phyloP scores from a whole-genome alignment of 139 green algal genomes.

The Gonium pectorale region DNA sequence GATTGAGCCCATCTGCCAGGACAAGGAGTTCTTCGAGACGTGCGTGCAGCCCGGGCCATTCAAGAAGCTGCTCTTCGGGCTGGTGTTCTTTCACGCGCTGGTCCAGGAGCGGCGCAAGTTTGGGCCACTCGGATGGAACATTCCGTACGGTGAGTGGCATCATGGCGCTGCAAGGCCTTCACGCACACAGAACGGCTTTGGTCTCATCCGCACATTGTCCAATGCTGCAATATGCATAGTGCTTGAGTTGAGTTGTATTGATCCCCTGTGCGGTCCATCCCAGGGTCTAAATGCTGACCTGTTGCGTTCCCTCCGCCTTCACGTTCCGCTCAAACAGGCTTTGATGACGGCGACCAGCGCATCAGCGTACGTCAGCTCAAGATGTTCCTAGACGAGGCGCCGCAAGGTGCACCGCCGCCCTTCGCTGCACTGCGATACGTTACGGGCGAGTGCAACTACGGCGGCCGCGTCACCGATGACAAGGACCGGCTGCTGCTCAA shows the following conservation, averaged over 20 bases:
- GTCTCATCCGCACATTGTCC: background rate
- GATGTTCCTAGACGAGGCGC: constrained; percentile 77
- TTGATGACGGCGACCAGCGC: constrained; percentile 79
- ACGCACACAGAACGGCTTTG: too few species aligned
- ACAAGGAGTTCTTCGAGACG: constrained; percentile 60
- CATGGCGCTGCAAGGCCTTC: background rate
- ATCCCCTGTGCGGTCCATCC: too few species aligned
- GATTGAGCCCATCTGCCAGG: constrained; percentile 69
- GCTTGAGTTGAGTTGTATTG: too few species aligned
- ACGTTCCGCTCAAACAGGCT: constrained; percentile 46
- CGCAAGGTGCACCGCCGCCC: constrained; percentile 68
- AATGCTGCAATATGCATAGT: too few species aligned
- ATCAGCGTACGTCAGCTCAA: constrained; percentile 80
- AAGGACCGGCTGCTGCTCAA: constrained; percentile 81
- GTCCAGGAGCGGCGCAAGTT: constrained; percentile 77
- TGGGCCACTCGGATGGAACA: constrained; percentile 78
- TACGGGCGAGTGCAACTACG: constrained; percentile 83
- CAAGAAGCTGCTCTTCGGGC: constrained; percentile 78
- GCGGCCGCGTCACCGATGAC: constrained; percentile 82
- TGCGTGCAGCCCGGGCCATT: constrained; percentile 63
- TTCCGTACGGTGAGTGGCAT: constrained; percentile 64
- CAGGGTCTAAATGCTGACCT: too few species aligned
- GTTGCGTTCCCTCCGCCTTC: background rate
- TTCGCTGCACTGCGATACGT: constrained; percentile 79
- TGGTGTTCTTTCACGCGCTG: constrained; percentile 75